Evolutionary conservation across 2,329 filamentous ascomycete species (phyloP), one percentile per base, ranked within the genome.

Genomic region (Cladosporium sp.): DNA sequence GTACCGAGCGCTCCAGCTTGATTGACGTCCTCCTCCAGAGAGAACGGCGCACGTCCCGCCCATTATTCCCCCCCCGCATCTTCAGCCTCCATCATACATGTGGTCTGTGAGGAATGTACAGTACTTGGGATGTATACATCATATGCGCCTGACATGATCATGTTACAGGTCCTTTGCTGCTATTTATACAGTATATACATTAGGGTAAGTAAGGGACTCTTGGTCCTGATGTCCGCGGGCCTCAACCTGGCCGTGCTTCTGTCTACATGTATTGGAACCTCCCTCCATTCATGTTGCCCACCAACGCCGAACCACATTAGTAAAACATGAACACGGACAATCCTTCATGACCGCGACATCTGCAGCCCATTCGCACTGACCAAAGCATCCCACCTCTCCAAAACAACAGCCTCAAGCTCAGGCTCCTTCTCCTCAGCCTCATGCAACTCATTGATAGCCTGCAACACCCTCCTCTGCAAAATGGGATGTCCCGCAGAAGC

Each of bases 401-500:
- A 24, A 12, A 64, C 51, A 24, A 36, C 24, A 38, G 51, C 49
- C 36, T 44, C 36, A 24, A 64, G 51, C 8, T 57, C 61, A 10
- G 61, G 61, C 15, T 57, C 51, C 28, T 24, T 44, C 36, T 47
- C 60, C 34, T 55, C 51, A 28, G 18, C 61, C 18, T 64, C 61
- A 30, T 64, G 51, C 38, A 64, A 21, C 5, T 64, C 61, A 15
- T 26, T 26, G 2, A 64, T n/a, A 8, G 61, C 61, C 51, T 64
- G 61, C 61, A 64, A 32, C 21, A 64, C 51, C 24, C 61, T 64
- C 34, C 61, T 32, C n/a, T 64, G 61, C 26, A 64, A 11, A 3
- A 64, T 57, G 3, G 61, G 61, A 55, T 64, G 61, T 3, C 61
- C 61, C 4, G 61, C 51, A 21, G 61, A 64, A 64, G 51, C 61